Percentiles rank a stretch among this genome's conserved stretches.
phyloP scores from a whole-genome alignment of 495 filamentous ascomycete species.

The Cercophora newfieldiana region DNA sequence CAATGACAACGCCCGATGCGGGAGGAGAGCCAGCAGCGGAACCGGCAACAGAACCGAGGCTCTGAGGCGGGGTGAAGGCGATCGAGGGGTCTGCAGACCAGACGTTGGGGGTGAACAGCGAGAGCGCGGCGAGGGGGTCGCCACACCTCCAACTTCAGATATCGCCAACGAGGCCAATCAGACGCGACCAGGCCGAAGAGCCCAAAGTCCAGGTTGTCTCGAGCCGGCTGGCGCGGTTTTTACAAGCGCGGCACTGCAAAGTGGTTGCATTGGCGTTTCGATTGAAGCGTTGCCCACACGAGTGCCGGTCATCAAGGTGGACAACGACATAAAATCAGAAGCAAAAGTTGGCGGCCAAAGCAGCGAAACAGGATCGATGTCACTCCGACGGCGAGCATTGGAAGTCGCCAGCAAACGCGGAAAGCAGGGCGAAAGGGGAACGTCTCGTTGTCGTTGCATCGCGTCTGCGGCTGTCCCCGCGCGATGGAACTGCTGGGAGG shows the following conservation, averaged over 20 bases:
- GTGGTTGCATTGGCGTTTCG: slow-evolving; percentile 1
- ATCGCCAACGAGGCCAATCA: slow-evolving; percentile 3
- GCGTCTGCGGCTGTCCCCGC: slow-evolving; percentile 7
- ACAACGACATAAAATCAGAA: neutral
- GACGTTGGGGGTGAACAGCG: neutral
- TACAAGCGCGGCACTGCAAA: neutral
- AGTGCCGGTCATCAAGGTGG: neutral
- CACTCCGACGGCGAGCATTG: neutral
- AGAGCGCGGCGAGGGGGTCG: neutral
- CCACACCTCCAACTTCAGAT: neutral
- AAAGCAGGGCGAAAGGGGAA: neutral
- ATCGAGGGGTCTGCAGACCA: neutral
- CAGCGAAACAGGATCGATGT: neutral
- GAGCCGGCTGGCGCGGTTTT: neutral
- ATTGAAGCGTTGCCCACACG: neutral
- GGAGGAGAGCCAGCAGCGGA: neutral
- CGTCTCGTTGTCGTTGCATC: neutral
- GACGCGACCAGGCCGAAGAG: neutral
- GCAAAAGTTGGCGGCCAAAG: neutral
- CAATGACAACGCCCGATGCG: neutral
- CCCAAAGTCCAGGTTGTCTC: neutral
- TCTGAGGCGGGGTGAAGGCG: neutral
- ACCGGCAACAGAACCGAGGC: neutral
- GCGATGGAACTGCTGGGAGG: neutral
- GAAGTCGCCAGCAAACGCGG: neutral